Percentiles rank a stretch among this genome's conserved stretches.
Evolutionary conservation across 345 rosid genomes (phyloP).

Genomic region (Brassica juncea): DNA sequence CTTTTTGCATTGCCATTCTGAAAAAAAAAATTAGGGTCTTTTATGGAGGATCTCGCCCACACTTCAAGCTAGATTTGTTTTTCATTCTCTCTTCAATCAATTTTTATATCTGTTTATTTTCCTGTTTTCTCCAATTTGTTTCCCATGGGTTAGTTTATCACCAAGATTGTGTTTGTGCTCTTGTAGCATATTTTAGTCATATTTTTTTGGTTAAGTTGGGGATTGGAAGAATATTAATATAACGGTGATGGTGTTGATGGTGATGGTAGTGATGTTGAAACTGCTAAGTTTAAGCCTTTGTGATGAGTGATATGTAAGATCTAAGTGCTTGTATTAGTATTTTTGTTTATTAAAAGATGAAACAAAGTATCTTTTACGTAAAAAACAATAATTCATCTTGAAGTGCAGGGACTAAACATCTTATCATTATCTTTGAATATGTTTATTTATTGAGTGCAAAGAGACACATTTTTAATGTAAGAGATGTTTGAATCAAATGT

Average conservation of each 20-base stretch:
- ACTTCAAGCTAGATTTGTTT: conserved; percentile 22
- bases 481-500: conserved; percentile 40
- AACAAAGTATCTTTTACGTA: background rate
- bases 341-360: background rate
- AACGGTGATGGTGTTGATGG: conserved; percentile 21
- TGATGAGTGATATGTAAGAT: conserved; percentile 28
- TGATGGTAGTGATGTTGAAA: conserved; percentile 8
- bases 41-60: conserved; percentile 10
- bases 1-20: conserved; percentile 27
- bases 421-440: conserved; percentile 10
- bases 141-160: too few relatives aligned
- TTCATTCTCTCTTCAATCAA: conserved; percentile 21
- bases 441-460: conserved; percentile 27
- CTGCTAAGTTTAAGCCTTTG: conserved; percentile 19
- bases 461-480: conserved; percentile 10
- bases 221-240: conserved; percentile 7
- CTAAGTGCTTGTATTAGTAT: conserved; percentile 18
- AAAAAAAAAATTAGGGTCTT: background rate
- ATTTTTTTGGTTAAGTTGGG: background rate
- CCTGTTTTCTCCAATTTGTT: conserved; percentile 11
- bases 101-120: background rate
- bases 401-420: conserved; percentile 19
- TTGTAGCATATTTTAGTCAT: conserved; percentile 17
- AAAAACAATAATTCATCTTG: conserved; percentile 22
- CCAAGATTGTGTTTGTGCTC: too few relatives aligned